phyloP scores from a whole-genome alignment of 2,329 filamentous ascomycete species.

The Dendryphion nanum region DNA sequence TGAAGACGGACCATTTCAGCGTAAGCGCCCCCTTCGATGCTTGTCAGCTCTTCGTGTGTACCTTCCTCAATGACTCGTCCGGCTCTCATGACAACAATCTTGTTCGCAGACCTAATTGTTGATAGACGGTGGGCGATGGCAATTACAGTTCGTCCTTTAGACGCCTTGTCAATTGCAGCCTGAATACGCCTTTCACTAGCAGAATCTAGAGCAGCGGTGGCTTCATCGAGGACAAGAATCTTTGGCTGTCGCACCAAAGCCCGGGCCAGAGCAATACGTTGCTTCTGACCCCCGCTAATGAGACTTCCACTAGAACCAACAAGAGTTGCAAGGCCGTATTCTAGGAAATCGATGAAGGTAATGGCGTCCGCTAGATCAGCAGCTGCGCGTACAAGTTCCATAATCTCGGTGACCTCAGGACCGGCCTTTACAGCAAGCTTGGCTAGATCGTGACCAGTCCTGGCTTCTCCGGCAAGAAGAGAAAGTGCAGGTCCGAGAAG shows the following conservation, averaged over 20 bases:
- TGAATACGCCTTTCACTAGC: slow-evolving; percentile 58
- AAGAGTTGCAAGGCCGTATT: slow-evolving; percentile 48
- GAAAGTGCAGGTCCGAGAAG: slow-evolving; percentile 53
- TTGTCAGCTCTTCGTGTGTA: slow-evolving; percentile 33
- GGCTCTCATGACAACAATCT: slow-evolving; percentile 41
- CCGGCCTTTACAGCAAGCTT: slow-evolving; percentile 45
- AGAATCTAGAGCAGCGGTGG: slow-evolving; percentile 61
- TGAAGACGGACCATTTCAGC: slow-evolving; percentile 52
- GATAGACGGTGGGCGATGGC: slow-evolving; percentile 41
- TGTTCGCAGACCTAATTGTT: slow-evolving; percentile 35
- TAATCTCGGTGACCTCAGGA: slow-evolving; percentile 51
- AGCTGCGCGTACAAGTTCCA: slow-evolving; percentile 50
- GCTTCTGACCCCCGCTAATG: slow-evolving; percentile 58
- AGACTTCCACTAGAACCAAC: slow-evolving; percentile 56
- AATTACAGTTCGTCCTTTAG: slow-evolving; percentile 35
- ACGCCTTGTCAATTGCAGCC: slow-evolving; percentile 33
- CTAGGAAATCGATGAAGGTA: slow-evolving; percentile 54
- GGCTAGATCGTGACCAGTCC: slow-evolving; percentile 51
- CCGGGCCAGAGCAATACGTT: slow-evolving; percentile 59
- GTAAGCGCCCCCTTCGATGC: slow-evolving; percentile 40
- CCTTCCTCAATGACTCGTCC: slow-evolving; percentile 39
- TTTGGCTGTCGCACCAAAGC: slow-evolving; percentile 56
- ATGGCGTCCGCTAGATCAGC: slow-evolving; percentile 60
- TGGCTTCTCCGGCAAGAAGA: slow-evolving; percentile 52
- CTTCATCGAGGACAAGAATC: slow-evolving; percentile 62